These are phyloP conservation scores for Colletotrichum caudatum DNA, from an alignment of 2,329 filamentous ascomycete genomes.

Conservation along the genomic window DNA sequence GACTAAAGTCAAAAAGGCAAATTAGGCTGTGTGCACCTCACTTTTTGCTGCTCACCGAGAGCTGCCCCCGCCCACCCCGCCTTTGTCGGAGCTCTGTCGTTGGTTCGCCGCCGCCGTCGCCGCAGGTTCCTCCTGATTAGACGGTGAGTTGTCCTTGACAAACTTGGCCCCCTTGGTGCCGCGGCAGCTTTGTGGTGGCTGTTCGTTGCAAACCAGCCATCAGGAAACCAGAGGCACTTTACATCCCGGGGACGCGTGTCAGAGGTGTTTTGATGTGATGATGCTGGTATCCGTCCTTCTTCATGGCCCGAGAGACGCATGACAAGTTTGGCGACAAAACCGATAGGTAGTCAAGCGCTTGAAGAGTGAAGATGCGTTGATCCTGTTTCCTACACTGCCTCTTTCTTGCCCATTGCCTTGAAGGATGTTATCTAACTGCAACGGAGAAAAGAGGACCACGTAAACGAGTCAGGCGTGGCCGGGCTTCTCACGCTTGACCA, in stretches of 20 bases:
- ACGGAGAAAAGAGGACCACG: conserved; percentile 28
- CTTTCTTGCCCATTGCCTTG: conserved; percentile 25
- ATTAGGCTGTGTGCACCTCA: neutral
- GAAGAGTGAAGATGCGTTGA: neutral
- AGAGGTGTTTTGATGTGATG: conserved; percentile 30
- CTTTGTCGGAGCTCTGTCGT: conserved; percentile 28
- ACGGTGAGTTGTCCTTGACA: conserved; percentile 17
- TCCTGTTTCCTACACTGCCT: conserved; percentile 5
- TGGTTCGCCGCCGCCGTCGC: conserved; percentile 20
- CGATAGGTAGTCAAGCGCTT: neutral
- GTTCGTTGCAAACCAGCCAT: conserved; percentile 16
- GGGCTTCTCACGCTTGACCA: conserved; percentile 20
- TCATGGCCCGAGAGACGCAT: conserved; percentile 31
- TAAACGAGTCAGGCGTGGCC: conserved; percentile 37
- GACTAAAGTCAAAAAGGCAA: conserved; percentile 16
- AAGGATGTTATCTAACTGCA: conserved; percentile 12
- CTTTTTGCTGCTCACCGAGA: conserved; percentile 35
- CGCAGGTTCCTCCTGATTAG: conserved; percentile 2
- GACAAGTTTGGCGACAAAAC: conserved; percentile 6
- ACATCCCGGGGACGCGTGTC: conserved; percentile 23
- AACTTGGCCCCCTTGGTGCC: neutral
- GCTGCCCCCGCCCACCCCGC: conserved; percentile 27
- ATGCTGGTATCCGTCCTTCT: conserved; percentile 19
- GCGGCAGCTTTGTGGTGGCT: conserved; percentile 12
- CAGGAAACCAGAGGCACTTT: neutral